Conservation (phyloP, 495 filamentous ascomycete genomes). For the Astrothelium subdiscretum region DNA sequence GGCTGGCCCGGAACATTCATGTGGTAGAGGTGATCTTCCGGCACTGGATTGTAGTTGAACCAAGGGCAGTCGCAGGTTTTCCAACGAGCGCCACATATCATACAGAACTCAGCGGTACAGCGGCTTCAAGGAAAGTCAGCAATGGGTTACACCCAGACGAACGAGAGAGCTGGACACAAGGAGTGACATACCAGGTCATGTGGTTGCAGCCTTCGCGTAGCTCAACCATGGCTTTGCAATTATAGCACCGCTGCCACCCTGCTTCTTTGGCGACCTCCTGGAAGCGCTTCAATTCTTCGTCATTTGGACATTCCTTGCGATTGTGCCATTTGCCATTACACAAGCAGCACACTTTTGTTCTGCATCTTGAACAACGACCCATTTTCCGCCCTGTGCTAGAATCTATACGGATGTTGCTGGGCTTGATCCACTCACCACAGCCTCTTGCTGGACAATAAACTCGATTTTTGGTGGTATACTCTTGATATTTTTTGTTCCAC, state of each 20-base stretch:
- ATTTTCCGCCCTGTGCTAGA: constrained; percentile 36
- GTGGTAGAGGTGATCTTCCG: constrained; percentile 40
- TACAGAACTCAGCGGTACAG: constrained; percentile 73
- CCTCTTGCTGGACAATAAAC: constrained; percentile 59
- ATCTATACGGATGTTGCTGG: constrained; percentile 48
- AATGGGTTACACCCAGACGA: neutral
- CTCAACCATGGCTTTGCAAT: constrained; percentile 65
- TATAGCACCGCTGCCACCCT: constrained; percentile 67
- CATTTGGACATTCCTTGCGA: constrained; percentile 54
- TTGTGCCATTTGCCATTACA: constrained; percentile 68
- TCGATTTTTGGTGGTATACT: constrained; percentile 61
- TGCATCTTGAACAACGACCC: constrained; percentile 55
- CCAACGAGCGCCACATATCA: constrained; percentile 67
- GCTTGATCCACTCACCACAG: constrained; percentile 68
- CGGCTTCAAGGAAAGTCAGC: constrained; percentile 26
- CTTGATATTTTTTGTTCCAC: constrained; percentile 67
- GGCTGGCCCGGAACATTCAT: constrained; percentile 37
- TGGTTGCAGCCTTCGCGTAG: constrained; percentile 73
- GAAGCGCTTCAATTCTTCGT: constrained; percentile 53
- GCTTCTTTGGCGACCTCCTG: constrained; percentile 56
- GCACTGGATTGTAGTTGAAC: constrained; percentile 48
- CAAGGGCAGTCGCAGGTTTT: constrained; percentile 72
- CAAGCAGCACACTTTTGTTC: constrained; percentile 57
- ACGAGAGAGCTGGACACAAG: neutral
- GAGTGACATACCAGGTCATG: constrained; percentile 52